A percentile compares a stretch with the other conserved stretches of the same genome.
phyloP scores from a whole-genome alignment of 129 eudicot species.

The Arctium lappa region DNA sequence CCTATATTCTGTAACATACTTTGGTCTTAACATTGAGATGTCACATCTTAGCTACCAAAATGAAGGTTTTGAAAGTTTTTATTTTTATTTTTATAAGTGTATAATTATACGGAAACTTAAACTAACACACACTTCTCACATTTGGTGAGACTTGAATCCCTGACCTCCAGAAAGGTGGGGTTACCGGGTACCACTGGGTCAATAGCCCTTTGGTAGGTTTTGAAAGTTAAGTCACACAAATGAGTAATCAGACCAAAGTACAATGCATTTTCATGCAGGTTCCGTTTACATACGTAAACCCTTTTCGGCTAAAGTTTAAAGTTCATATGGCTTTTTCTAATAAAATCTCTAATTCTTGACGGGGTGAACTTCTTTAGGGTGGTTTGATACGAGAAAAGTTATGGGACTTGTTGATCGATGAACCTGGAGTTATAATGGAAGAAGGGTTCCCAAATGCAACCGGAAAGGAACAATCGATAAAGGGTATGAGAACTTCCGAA shows the following conservation, averaged over 20 bases:
- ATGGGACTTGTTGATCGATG: conserved; percentile 70
- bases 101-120: too few species aligned
- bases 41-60: neutral
- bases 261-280: neutral
- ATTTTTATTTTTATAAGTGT: too few species aligned
- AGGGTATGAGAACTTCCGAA: conserved; percentile 89
- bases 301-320: neutral
- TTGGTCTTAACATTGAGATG: neutral
- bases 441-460: conserved; percentile 98
- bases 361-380: conserved; percentile 42
- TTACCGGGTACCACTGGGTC: too few species aligned
- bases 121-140: too few species aligned
- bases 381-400: conserved; percentile 86
- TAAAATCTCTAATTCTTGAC: neutral
- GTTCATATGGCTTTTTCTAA: neutral
- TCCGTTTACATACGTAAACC: neutral
- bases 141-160: too few species aligned
- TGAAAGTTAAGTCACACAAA: neutral
- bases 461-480: conserved; percentile 82
- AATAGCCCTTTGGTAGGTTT: too few species aligned
- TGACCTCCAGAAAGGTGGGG: too few species aligned
- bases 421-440: conserved; percentile 72
- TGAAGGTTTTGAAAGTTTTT: neutral
- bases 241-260: neutral
- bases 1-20: too few species aligned